A percentile compares a stretch with the other conserved stretches of the same genome.
phyloP scores from a whole-genome alignment of 257 asterid genomes.

The Voacanga thouarsii region DNA sequence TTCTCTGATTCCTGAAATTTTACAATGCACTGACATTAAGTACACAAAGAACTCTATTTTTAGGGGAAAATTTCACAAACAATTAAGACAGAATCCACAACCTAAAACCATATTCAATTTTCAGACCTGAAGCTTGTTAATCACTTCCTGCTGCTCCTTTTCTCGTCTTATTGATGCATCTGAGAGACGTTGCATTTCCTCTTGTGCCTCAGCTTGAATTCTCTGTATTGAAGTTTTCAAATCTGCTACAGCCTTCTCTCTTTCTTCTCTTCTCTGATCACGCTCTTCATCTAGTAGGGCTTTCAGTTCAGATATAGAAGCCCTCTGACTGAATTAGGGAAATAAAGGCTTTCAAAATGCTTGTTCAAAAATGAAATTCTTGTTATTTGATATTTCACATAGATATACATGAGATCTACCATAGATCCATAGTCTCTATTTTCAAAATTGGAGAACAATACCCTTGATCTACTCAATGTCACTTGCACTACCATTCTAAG shows the following conservation, averaged over 20 bases:
- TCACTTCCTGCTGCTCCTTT: slow-evolving; percentile 89
- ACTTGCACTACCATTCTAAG: neutral
- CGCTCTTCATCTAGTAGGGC: slow-evolving; percentile 86
- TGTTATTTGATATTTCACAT: neutral
- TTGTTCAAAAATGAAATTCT: neutral
- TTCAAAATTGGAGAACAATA: neutral
- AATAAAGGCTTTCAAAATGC: slow-evolving; percentile 13
- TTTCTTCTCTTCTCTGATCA: slow-evolving; percentile 86
- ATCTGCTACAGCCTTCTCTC: slow-evolving; percentile 73
- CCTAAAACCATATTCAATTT: neutral
- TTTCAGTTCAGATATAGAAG: slow-evolving; percentile 72
- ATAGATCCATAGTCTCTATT: neutral
- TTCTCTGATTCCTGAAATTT: slow-evolving; percentile 74
- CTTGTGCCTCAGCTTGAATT: slow-evolving; percentile 80
- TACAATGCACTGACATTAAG: neutral
- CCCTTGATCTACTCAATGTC: neutral
- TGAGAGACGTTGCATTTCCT: slow-evolving; percentile 64
- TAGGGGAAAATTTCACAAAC: neutral
- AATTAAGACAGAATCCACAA: neutral
- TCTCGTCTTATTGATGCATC: slow-evolving; percentile 70
- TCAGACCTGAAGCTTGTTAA: slow-evolving; percentile 80
- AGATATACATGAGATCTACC: neutral
- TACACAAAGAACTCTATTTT: neutral
- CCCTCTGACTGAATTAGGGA: slow-evolving; percentile 73
- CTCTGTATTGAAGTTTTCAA: slow-evolving; percentile 67